Evolutionary conservation across 1,139 yeast genomes (phyloP), one percentile per base, ranked within the genome.

Genomic region (Entelexis paramagnoliae): DNA sequence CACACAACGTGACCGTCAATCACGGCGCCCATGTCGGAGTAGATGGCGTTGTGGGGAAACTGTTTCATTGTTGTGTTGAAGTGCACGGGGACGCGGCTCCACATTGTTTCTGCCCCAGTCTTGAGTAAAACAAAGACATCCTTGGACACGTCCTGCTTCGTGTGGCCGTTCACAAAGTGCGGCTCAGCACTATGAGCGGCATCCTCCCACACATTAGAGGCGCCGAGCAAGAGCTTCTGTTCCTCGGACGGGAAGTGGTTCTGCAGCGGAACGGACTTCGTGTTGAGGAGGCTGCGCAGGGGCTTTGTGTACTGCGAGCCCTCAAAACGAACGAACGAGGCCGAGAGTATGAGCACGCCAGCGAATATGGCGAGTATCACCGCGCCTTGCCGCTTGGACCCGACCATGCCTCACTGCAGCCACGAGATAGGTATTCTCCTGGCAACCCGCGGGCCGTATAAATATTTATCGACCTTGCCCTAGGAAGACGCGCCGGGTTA

Each of bases 71-170:
- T 66, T 1, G 71, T 66, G 43, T 58, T 51, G 24, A 66, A 50
- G 49, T 68, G 72, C 8, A 63, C 58, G 4, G 72, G 71, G 49
- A 68, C 51, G 17, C 71, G 63, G n/a, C 60, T 50, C 70, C 71
- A 67, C 46, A 65, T 53, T 8, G 64, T 67, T 32, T 64, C 63
- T 9, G 64, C 62, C 8, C 72, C 71, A 5, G 69, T 65, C 50
- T 68, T 68, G 52, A 68, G 57, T 64, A 68, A 66, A 16, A 67
- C 48, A 51, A 63, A 66, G 3, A 42, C 36, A 14, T 20, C 20
- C 14, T 24, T 9, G 2, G 46, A 17, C 9, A 11, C 29, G 7
- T 19, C 29, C 4, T 30, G 17, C 28, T 20, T 9, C 16, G 20
- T 22, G 13, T 30, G 24, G 17, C 9, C 20, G 4, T 22, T 20